Evolutionary conservation across 495 filamentous ascomycete species (phyloP).

Genomic region (Chaetomidium leptoderma): DNA sequence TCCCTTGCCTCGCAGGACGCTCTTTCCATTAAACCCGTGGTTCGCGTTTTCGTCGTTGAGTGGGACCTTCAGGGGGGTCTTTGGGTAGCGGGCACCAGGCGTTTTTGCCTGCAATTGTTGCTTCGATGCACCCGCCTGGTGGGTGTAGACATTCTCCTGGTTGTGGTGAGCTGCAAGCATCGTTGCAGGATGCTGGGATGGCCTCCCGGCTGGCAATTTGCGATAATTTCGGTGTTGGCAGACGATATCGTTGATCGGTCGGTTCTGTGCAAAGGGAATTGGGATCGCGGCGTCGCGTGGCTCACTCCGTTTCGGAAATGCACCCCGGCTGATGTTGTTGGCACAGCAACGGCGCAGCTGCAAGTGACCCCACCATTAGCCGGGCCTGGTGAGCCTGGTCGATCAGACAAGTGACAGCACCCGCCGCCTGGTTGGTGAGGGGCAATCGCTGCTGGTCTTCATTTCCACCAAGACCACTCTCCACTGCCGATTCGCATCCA

Average conservation of each 20-base stretch:
- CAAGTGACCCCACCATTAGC: slow-evolving; percentile 28
- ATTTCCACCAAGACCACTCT: slow-evolving; percentile 28
- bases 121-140: slow-evolving; percentile 75
- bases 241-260: not conserved
- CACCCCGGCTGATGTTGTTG: slow-evolving; percentile 23
- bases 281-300: slow-evolving; percentile 6
- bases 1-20: slow-evolving; percentile 50
- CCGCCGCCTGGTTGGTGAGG: slow-evolving; percentile 30
- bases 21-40: slow-evolving; percentile 60
- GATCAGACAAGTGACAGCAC: slow-evolving; percentile 32
- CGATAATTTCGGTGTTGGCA: not conserved
- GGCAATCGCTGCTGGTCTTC: slow-evolving; percentile 28
- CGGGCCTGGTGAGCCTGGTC: slow-evolving; percentile 20
- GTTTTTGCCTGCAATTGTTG: slow-evolving; percentile 74
- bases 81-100: slow-evolving; percentile 67
- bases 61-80: slow-evolving; percentile 78
- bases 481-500: slow-evolving; percentile 22
- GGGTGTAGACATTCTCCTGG: slow-evolving; percentile 81
- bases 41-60: slow-evolving; percentile 80
- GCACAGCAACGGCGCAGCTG: slow-evolving; percentile 24
- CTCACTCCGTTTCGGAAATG: not conserved
- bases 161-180: slow-evolving; percentile 75
- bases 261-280: not conserved
- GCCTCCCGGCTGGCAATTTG: slow-evolving; percentile 18
- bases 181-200: slow-evolving; percentile 20